These are phyloP conservation scores for Pestalotiopsis fici DNA, from an alignment of 2,329 filamentous ascomycete genomes.

Conservation along the genomic window DNA sequence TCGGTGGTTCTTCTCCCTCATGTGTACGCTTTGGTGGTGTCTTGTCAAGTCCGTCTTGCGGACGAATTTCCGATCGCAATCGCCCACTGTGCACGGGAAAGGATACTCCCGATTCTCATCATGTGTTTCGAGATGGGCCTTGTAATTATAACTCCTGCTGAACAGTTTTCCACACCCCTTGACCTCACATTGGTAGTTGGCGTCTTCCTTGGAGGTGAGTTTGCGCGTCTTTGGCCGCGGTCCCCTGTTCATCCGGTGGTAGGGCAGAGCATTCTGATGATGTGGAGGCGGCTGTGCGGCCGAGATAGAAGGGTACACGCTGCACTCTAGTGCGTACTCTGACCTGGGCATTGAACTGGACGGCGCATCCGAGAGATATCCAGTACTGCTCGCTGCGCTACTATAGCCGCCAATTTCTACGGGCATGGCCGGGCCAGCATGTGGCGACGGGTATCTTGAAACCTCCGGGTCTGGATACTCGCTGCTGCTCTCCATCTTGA, in stretches of 20 bases:
- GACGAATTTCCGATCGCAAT: conserved; percentile 76
- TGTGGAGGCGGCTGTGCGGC: conserved; percentile 20
- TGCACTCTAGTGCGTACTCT: conserved; percentile 36
- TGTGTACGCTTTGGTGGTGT: conserved; percentile 69
- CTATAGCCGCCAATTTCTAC: conserved; percentile 25
- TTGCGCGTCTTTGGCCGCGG: conserved; percentile 41
- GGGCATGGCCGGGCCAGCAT: conserved; percentile 35
- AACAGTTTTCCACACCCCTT: conserved; percentile 77
- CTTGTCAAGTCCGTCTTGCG: conserved; percentile 76
- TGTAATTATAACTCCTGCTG: conserved; percentile 83
- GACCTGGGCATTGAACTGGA: conserved; percentile 39
- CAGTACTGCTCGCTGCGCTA: conserved; percentile 29
- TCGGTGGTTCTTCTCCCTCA: conserved; percentile 68
- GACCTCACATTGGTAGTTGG: conserved; percentile 69
- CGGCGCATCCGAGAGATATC: conserved; percentile 38
- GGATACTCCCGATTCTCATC: conserved; percentile 72
- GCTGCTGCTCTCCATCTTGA: conserved; percentile 38
- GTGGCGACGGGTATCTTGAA: conserved; percentile 42
- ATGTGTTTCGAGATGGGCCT: conserved; percentile 83
- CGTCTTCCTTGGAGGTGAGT: conserved; percentile 67
- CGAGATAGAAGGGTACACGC: conserved; percentile 31
- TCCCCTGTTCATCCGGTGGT: not conserved
- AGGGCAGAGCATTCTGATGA: conserved; percentile 22
- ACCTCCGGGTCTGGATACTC: conserved; percentile 37
- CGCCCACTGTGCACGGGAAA: conserved; percentile 64